Conservation (phyloP, 139 green algal genomes). For the Pseudopediastrum boryanum region DNA sequence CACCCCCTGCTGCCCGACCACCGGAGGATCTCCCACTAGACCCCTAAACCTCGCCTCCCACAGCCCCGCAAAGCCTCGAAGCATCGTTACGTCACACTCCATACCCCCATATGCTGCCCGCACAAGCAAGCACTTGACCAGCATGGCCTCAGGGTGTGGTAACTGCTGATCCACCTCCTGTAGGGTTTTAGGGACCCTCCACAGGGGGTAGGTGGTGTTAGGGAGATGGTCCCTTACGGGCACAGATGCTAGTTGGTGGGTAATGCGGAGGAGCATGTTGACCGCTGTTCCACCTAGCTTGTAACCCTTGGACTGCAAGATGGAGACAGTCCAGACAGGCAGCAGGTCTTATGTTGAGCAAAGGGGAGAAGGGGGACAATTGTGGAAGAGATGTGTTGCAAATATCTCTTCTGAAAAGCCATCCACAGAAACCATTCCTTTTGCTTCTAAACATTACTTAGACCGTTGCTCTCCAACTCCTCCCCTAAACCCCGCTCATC, state of each 20-base stretch:
- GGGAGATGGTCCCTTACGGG: constrained; percentile 44
- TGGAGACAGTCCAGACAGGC: no score
- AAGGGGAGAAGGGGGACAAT: no score
- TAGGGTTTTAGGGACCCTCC: background rate
- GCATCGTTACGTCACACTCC: constrained; percentile 54
- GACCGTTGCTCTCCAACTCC: no score
- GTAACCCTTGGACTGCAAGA: constrained; percentile 48
- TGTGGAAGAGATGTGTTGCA: no score
- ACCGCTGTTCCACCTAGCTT: constrained; percentile 34
- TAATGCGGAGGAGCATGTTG: constrained; percentile 36
- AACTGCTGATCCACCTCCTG: constrained; percentile 6
- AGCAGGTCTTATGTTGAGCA: no score
- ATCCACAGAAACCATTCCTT: no score
- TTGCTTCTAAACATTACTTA: no score
- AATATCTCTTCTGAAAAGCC: no score
- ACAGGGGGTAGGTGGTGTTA: background rate
- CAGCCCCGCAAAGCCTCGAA: constrained; percentile 43
- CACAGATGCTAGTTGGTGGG: constrained; percentile 51
- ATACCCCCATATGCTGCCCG: constrained; percentile 62
- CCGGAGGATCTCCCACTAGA: background rate
- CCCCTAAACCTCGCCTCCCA: constrained; percentile 6
- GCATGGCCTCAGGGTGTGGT: constrained; percentile 21
- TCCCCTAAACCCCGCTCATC: no score
- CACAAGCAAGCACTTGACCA: constrained; percentile 54
- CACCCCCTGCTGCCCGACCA: background rate